Percentiles rank a stretch among this genome's conserved stretches.
Evolutionary conservation across 75 land plant genomes (phyloP).

Genomic region (Pinus albicaulis): DNA sequence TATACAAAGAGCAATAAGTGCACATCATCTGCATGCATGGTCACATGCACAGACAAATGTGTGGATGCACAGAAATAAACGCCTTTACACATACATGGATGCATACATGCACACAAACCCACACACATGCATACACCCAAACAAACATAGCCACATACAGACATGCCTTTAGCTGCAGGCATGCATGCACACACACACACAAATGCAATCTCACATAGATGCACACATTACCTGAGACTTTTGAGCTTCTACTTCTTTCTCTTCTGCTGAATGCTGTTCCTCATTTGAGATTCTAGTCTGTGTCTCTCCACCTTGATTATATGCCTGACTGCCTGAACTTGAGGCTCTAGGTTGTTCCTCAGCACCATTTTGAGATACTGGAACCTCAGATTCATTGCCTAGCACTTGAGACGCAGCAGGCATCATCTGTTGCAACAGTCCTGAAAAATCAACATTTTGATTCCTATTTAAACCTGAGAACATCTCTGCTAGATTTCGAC

Average conservation of each 20-base stretch:
- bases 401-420: not conserved
- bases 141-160: too few relatives aligned
- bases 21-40: not conserved
- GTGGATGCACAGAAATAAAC: too few relatives aligned
- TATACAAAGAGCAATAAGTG: not conserved
- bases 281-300: not conserved
- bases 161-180: too few relatives aligned
- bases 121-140: too few relatives aligned
- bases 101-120: too few relatives aligned
- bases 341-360: constrained; percentile 10
- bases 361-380: not conserved
- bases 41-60: too few relatives aligned
- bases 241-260: not conserved
- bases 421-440: constrained; percentile 5
- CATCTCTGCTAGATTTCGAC: constrained; percentile 3
- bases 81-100: too few relatives aligned
- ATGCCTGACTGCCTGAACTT: constrained; percentile 3
- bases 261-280: not conserved
- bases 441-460: not conserved
- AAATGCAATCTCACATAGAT: too few relatives aligned
- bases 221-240: not conserved
- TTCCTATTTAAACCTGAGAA: not conserved
- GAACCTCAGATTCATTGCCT: constrained; percentile 3
- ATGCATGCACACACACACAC: not conserved
- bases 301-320: not conserved